Evolutionary conservation across 768 basidiomycete species (phyloP), one percentile per base, ranked within the genome.

Genomic region (Aureoboletus auriporus): DNA sequence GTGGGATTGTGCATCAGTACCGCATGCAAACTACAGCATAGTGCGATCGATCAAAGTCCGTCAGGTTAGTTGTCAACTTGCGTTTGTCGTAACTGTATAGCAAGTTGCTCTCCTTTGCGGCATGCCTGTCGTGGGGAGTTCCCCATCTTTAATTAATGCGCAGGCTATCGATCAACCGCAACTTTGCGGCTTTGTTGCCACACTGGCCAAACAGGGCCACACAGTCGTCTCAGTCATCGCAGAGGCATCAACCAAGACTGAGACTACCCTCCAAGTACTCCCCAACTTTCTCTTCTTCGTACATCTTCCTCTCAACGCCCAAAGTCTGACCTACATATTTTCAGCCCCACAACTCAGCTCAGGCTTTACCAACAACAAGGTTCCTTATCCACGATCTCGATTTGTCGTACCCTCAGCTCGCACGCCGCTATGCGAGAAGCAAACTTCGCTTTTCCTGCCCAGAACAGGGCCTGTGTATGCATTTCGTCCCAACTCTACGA

Each of bases 401-500:
- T 55, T 58, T 47, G 51, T 54, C 44, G 46, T 36, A 23, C 30
- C 49, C 35, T 34, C 43, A 36, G 35, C 65, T 60, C 54, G 54
- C 56, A 56, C 58, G 51, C 49, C 52, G 50, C 44, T 44, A 96
- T 96, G 94, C 83, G 94, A 55, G 93, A 96, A 67, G 87, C 89
- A 59, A 96, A 94, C 77, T 94, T 93, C 71, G 86, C 85, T 16
- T 95, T 94, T 74, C 91, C 93, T 14, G 83, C 84, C 39, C 93
- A 94, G 76, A 94, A 94, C 72, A 83, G 93, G 72, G 94, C 94
- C 6, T 91, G 86, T 61, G 89, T 97, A 40, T 92, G 89, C 58
- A 96, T 98, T 51, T 89, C 92, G 6, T 88, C 92, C 2, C 88
- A 94, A 71, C 78, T 97, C 6, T 97, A 98, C 61, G 94, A 98